phyloP scores from a whole-genome alignment of 768 basidiomycete genomes.

The Chalciporus sphaerocephalus region DNA sequence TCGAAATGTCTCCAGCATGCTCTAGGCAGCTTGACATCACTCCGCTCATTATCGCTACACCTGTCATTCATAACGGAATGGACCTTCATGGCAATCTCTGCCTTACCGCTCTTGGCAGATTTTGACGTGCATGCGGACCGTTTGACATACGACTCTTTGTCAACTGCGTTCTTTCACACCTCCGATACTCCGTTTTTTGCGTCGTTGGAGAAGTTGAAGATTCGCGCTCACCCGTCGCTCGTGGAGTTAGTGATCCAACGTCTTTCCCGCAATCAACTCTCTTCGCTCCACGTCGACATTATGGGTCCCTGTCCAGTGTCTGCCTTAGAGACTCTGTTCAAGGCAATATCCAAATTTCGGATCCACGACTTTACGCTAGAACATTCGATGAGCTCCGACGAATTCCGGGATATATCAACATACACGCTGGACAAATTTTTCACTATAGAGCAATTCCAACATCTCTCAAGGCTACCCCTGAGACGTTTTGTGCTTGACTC shows the following conservation, averaged over 20 bases:
- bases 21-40: conserved; percentile 31
- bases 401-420: conserved; percentile 32
- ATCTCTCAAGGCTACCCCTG: conserved; percentile 35
- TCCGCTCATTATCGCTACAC: conserved; percentile 38
- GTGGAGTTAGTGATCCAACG: conserved; percentile 34
- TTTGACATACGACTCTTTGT: conserved; percentile 27
- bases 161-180: conserved; percentile 1
- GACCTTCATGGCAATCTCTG: conserved; percentile 35
- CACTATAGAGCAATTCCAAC: conserved; percentile 31
- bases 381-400: conserved; percentile 26
- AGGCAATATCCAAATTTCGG: conserved; percentile 28
- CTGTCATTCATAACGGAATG: conserved; percentile 37
- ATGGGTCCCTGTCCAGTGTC: conserved; percentile 25
- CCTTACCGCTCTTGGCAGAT: conserved; percentile 36
- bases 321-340: conserved; percentile 37
- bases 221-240: conserved; percentile 36
- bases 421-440: conserved; percentile 12
- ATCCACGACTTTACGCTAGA: conserved; percentile 40
- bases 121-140: conserved; percentile 44
- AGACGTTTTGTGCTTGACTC: conserved; percentile 38
- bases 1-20: conserved; percentile 26
- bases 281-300: conserved; percentile 38
- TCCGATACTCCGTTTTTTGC: conserved; percentile 27
- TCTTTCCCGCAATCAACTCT: conserved; percentile 32
- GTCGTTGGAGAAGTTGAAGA: conserved; percentile 36